Base-by-base conservation (phyloP, 2,329 filamentous ascomycete species). In the Volutella citrinella region DNA sequence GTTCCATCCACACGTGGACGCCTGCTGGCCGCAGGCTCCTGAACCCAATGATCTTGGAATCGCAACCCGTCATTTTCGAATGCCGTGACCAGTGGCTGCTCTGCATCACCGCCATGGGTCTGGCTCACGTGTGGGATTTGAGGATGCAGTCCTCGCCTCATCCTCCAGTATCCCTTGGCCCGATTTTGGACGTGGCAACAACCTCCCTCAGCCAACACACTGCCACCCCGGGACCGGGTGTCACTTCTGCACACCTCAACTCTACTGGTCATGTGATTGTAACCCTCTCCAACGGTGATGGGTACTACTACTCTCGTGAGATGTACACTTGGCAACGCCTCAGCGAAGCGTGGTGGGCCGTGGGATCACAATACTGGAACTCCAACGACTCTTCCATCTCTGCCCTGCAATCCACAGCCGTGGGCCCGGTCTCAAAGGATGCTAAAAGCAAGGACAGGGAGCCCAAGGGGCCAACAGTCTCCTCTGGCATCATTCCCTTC, bases 301-400 rank as follows among this genome's bases (percentile, higher is more conserved):
- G 93, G 3, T 98, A 89, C 63, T 82, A 82, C 33, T 98, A 98
- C 63, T 87, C 87, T 3, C 78, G 84, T 1, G 74, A 76, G 13
- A 86, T 98, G 83, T 91, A 81, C 60, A 78, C 82, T 7, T 98
- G 93, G 93, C 91, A 97, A 61, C 81, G 90, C 9, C 72, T 98
- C n/a, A 95, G 89, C 3, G 94, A 98, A 58, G 78, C 87, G 3
- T 98, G 93, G 93, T 98, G 93, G 89, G 91, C 91, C 0, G 89
- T 97, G 0, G 90, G 90, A 13, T 95, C 87, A 49, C 93, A 98
- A 58, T 98, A 98, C 60, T 98, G 93, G 94, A 97, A 98, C 61
- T 94, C 89, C 1, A 95, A 89, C 33, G 93, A 96, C 54, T 89
- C 88, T 3, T 89, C 89, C 1, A 80, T 95, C 33, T 82, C 85